A percentile compares a stretch with the other conserved stretches of the same genome.
These are phyloP conservation scores for Jamesozyma spencerorum DNA, from an alignment of 805 yeast genomes.

Conservation along the genomic window DNA sequence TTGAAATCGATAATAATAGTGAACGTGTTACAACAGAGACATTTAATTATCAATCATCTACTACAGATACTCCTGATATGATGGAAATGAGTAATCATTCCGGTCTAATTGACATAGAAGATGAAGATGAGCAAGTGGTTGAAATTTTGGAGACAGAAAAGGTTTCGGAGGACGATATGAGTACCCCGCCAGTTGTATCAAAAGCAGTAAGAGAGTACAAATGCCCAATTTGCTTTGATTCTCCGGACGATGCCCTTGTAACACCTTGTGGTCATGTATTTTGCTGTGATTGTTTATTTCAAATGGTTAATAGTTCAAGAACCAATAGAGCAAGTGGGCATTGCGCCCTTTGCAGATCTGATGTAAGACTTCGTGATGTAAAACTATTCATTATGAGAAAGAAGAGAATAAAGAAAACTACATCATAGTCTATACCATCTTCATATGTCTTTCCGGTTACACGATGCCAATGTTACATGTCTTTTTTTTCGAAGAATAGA, in stretches of 20 bases:
- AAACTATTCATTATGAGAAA: conserved; percentile 29
- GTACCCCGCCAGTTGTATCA: conserved; percentile 13
- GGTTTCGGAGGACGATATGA: conserved; percentile 9
- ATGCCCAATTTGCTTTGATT: conserved; percentile 51
- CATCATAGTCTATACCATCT: too few relatives aligned
- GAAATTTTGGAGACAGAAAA: conserved; percentile 34
- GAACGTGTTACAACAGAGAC: background rate
- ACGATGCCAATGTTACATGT: too few relatives aligned
- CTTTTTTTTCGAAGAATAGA: too few relatives aligned
- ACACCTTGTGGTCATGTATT: conserved; percentile 52
- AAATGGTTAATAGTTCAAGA: conserved; percentile 41
- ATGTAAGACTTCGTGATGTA: conserved; percentile 27
- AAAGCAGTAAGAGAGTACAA: conserved; percentile 31
- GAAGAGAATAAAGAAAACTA: conserved; percentile 12
- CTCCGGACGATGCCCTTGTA: conserved; percentile 39
- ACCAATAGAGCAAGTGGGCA: conserved; percentile 29
- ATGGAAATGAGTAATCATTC: background rate
- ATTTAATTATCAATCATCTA: too few relatives aligned
- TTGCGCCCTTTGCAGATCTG: conserved; percentile 37
- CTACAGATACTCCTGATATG: background rate
- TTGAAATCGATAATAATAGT: background rate
- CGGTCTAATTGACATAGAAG: conserved; percentile 6
- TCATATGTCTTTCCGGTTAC: too few relatives aligned
- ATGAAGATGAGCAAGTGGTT: conserved; percentile 32
- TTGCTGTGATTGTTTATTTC: conserved; percentile 45